A percentile compares a stretch with the other conserved stretches of the same genome.
phyloP scores from a whole-genome alignment of 2,329 filamentous ascomycete genomes.

The Fusarium austroafricanum region DNA sequence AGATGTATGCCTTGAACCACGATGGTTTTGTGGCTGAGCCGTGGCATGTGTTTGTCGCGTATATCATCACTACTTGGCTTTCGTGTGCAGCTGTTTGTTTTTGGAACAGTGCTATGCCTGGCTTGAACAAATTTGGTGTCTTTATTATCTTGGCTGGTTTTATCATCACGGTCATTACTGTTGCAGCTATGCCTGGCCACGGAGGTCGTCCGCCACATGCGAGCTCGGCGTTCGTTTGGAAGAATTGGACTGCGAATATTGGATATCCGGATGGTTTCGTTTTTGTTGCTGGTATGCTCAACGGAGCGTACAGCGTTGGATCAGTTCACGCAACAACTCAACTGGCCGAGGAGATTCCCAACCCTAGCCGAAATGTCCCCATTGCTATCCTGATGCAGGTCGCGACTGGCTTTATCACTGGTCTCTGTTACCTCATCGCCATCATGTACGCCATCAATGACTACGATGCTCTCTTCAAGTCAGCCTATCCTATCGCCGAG shows the following conservation, averaged over 20 bases:
- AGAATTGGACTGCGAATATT: slow-evolving; percentile 53
- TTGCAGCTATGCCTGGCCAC: slow-evolving; percentile 62
- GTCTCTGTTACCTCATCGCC: slow-evolving; percentile 63
- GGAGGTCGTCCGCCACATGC: slow-evolving; percentile 48
- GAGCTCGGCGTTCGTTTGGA: slow-evolving; percentile 54
- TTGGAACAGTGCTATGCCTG: slow-evolving; percentile 64
- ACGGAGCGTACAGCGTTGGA: slow-evolving; percentile 76
- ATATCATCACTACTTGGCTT: slow-evolving; percentile 55
- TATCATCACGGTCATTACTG: slow-evolving; percentile 66
- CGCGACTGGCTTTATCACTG: slow-evolving; percentile 62
- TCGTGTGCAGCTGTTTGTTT: slow-evolving; percentile 60
- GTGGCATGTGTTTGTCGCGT: slow-evolving; percentile 59
- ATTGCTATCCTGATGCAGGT: slow-evolving; percentile 64
- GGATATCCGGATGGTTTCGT: slow-evolving; percentile 57
- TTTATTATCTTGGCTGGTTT: slow-evolving; percentile 63
- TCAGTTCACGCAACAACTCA: slow-evolving; percentile 74
- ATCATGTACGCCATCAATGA: slow-evolving; percentile 70
- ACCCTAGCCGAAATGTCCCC: slow-evolving; percentile 64
- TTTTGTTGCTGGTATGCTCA: slow-evolving; percentile 60
- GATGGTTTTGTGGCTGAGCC: slow-evolving; percentile 50
- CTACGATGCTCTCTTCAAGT: slow-evolving; percentile 61
- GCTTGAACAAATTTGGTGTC: slow-evolving; percentile 65
- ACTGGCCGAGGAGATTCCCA: slow-evolving; percentile 72
- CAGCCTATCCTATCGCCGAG: slow-evolving; percentile 71
- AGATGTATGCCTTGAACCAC: slow-evolving; percentile 59